These are phyloP conservation scores for Taxawa tesnikishii DNA, from an alignment of 2,329 filamentous ascomycete genomes.

Conservation along the genomic window DNA sequence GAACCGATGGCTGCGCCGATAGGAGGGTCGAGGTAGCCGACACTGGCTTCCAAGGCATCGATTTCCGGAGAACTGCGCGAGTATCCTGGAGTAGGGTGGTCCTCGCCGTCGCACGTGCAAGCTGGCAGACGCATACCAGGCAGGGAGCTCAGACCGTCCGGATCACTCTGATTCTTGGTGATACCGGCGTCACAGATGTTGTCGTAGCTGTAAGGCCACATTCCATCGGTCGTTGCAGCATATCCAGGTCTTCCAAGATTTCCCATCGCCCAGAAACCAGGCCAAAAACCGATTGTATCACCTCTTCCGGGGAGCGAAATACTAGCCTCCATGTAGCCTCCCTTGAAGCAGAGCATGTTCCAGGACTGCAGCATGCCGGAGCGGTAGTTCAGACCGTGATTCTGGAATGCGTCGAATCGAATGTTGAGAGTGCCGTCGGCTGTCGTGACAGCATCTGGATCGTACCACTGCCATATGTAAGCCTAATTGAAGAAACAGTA, in stretches of 20 bases:
- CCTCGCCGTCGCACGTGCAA: constrained; percentile 51
- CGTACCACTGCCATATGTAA: no score
- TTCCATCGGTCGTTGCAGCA: constrained; percentile 42
- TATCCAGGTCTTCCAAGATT: constrained; percentile 42
- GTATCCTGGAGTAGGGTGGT: constrained; percentile 53
- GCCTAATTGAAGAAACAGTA: no score
- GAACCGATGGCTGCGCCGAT: constrained; percentile 41
- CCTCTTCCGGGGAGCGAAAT: constrained; percentile 39
- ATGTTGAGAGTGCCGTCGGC: constrained; percentile 33
- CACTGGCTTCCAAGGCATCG: constrained; percentile 59
- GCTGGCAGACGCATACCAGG: constrained; percentile 60
- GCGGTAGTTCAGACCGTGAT: constrained; percentile 33
- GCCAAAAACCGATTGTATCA: constrained; percentile 38
- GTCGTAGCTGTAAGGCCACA: constrained; percentile 65
- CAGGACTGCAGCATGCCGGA: constrained; percentile 42
- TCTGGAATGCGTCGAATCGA: constrained; percentile 31
- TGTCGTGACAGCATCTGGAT: constrained; percentile 40
- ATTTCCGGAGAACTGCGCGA: constrained; percentile 60
- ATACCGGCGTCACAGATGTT: constrained; percentile 58
- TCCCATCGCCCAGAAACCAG: constrained; percentile 42
- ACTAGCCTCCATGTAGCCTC: constrained; percentile 40
- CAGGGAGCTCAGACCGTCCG: constrained; percentile 53
- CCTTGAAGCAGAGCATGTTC: constrained; percentile 44
- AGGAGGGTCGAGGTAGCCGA: constrained; percentile 37
- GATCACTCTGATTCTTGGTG: constrained; percentile 57